Base-by-base conservation (phyloP, 2,329 filamentous ascomycete genomes). In the Pseudocercospora crystallina region DNA sequence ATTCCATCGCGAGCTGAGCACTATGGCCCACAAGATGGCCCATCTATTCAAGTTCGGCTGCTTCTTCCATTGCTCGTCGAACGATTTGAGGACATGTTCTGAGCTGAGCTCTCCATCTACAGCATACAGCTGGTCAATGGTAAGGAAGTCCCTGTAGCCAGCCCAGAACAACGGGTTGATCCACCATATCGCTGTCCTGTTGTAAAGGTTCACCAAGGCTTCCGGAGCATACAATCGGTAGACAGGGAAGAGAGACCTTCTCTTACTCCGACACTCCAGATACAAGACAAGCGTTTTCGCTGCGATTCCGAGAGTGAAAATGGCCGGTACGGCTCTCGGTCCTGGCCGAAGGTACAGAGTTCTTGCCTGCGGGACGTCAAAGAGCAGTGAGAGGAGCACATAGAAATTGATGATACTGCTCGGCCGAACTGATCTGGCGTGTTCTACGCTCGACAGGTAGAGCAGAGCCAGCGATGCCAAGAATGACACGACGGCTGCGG, bases 181-280 rank as follows among this genome's bases (percentile, higher is more conserved):
- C 70, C 70, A 72, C 66, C 65, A 71, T 40, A 70, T 62, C 2
- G 67, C 26, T 34, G 53, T 64, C 8, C 64, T 63, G 44, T 62
- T 66, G 38, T 68, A 58, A 13, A 61, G 43, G 15, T 50, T 57
- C 30, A 50, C 53, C 5, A 56, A 49, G 14, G 58, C 45, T 35
- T 61, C 61, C 1, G 59, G 59, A n/a, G 57, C 50, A 10, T 50
- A 54, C 1, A 53, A 8, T 29, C 50, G 47, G 29, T 61, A 56
- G 10, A 35, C 33, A 10, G 55, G 48, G 12, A 60, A 48, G 8
- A 61, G 44, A 11, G 47, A 50, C 32, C 43, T 17, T 30, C 44
- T 51, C 43, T 63, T 63, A 37, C 48, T 57, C 29, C 51, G 43
- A 8, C 59, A 53, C 39, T 63, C 61, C 5, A 61, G 47, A 46